Percentiles rank a stretch among this genome's conserved stretches.
These are phyloP conservation scores for Didymella exigua DNA, from an alignment of 2,329 filamentous ascomycete species.

Conservation along the genomic window DNA sequence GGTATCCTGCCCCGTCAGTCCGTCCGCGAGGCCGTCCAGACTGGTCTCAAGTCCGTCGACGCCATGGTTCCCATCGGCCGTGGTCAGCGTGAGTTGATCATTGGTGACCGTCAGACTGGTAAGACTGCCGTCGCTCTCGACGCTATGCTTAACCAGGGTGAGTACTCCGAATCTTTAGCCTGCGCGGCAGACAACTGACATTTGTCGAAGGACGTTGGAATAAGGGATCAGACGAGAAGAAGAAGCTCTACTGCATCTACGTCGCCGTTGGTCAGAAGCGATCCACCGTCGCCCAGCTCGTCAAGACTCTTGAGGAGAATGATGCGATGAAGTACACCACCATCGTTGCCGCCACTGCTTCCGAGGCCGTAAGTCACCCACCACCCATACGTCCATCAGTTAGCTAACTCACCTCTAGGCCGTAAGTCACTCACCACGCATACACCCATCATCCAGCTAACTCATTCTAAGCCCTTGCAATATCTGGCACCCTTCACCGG, in stretches of 20 bases:
- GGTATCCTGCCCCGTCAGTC: slow-evolving; percentile 96
- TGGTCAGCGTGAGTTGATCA: slow-evolving; percentile 99
- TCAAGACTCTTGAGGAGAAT: slow-evolving; percentile 99
- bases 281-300: slow-evolving; percentile 97
- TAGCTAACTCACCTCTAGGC: too few species aligned
- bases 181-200: not conserved
- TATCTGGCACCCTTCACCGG: slow-evolving; percentile 90
- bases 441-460: too few species aligned
- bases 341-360: slow-evolving; percentile 93
- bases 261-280: slow-evolving; percentile 99
- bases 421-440: too few species aligned
- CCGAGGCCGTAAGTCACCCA: slow-evolving; percentile 69
- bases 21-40: slow-evolving; percentile 99
- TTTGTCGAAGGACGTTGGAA: slow-evolving; percentile 68
- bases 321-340: slow-evolving; percentile 99
- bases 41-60: slow-evolving; percentile 98
- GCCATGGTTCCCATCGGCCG: slow-evolving; percentile 99
- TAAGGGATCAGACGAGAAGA: slow-evolving; percentile 79
- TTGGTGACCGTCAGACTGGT: slow-evolving; percentile 99
- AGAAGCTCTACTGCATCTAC: slow-evolving; percentile 99
- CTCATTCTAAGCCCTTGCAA: slow-evolving; percentile 80
- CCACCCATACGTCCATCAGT: too few species aligned
- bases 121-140: slow-evolving; percentile 99
- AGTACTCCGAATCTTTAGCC: slow-evolving; percentile 43
- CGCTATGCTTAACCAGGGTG: slow-evolving; percentile 98